A percentile compares a stretch with the other conserved stretches of the same genome.
phyloP scores from a whole-genome alignment of 2,329 filamentous ascomycete genomes.

The Penicillium psychrosexuale region DNA sequence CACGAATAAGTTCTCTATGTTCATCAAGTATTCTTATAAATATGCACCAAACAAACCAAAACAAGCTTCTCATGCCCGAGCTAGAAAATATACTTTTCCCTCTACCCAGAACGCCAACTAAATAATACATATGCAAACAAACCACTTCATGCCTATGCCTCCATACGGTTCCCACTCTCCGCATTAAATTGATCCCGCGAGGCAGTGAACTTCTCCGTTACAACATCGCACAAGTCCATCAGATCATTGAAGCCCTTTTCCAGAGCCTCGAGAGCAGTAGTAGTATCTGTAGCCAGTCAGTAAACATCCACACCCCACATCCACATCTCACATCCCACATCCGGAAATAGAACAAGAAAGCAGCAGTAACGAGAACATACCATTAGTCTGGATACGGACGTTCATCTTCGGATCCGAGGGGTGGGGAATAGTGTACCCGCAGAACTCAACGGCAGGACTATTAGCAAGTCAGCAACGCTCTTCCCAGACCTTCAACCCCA shows the following conservation, averaged over 20 bases:
- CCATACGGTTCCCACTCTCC: slow-evolving; percentile 35
- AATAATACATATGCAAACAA: slow-evolving; percentile 11
- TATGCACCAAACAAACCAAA: not conserved
- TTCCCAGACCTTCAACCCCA: not conserved
- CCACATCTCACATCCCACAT: not conserved
- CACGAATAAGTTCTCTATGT: not conserved
- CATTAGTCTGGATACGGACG: slow-evolving; percentile 92
- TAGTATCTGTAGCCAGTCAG: slow-evolving; percentile 59
- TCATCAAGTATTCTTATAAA: not conserved
- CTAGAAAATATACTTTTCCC: slow-evolving; percentile 9
- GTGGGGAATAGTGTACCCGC: slow-evolving; percentile 95
- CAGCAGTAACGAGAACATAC: slow-evolving; percentile 53
- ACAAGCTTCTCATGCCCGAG: not conserved
- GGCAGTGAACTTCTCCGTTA: slow-evolving; percentile 80
- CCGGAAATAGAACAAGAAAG: not conserved
- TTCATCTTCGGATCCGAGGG: slow-evolving; percentile 97
- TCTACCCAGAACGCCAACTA: slow-evolving; percentile 26
- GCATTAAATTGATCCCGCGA: slow-evolving; percentile 62
- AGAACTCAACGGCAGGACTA: slow-evolving; percentile 95
- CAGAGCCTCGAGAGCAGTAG: slow-evolving; percentile 76
- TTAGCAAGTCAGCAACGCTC: slow-evolving; percentile 8
- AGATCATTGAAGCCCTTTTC: slow-evolving; percentile 87
- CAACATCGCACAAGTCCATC: slow-evolving; percentile 87
- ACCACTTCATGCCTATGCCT: slow-evolving; percentile 28
- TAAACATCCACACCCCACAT: not conserved